Evolutionary conservation across 108 stramenopile species (phyloP), one percentile per base, ranked within the genome.

Genomic region (Pseudonitzschia multiseries): DNA sequence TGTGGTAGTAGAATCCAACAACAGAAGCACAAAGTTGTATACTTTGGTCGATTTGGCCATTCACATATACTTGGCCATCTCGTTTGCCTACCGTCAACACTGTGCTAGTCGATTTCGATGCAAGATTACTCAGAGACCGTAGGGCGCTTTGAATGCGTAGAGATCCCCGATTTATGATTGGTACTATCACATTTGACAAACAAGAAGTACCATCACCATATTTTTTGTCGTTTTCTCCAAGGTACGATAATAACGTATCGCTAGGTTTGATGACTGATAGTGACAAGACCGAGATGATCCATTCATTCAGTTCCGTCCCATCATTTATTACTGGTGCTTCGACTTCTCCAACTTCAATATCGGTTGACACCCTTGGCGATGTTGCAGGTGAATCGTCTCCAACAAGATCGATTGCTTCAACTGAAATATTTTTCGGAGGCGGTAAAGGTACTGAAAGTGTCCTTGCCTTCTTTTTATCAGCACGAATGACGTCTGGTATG

Each of bases 221-320:
- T 14, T n/a, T 67, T 20, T 41, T 36, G 28, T 67, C 66, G 36
- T 57, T 60, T 21, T 41, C 66, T 54, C 41, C 63, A 56, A 65
- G 51, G 27, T 63, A 72, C 10, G 40, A 17, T 12, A 60, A 9
- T 33, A 81, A 56, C 15, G 22, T 48, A 26, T 54, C 65, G 36
- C 71, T 72, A 8, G 80, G 80, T 54, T 67, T 43, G 26, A 76
- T 43, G 1, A 43, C n/a, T 1, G 79, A 71, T 20, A 76, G 31
- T 44, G 56, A 71, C 36, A 81, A 51, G 0, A 81, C 42, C 13
- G 80, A 72, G 10, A 81, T 42, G 1, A 75, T 76, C 80, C 80
- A 81, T 69, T 81, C 80, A 33, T 71, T 81, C 43, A 81, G 28
- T 60, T 81, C 80, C 57, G 76, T 76, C 20, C 71, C 36, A 44